Evolutionary conservation across 1,284 basidiomycete species (phyloP), one percentile per base, ranked within the genome.

Genomic region (Irpex sp.): DNA sequence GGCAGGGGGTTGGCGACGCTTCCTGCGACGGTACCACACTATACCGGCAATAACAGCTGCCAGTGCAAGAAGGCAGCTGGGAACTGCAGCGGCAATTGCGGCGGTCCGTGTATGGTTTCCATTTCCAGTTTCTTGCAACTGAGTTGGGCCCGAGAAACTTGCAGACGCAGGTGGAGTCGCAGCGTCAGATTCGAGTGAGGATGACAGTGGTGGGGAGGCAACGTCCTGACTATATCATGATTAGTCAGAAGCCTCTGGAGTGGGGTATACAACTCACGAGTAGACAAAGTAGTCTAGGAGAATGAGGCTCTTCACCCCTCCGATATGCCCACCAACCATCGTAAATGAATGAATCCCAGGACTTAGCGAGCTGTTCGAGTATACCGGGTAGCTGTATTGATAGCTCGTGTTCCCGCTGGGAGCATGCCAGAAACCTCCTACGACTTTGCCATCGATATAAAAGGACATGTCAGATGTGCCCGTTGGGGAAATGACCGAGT

Each of bases 271-370:
- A 15, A 67, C 57, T 58, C 31, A 58, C 70, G 69, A 63, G 63
- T 71, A 71, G 1, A 69, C 59, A 17, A 71, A 67, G 58, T 66
- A 68, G 60, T 71, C 70, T 40, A 71, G 54, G 44, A 71, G 52
- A 5, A 64, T 58, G 57, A 70, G 63, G 6, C 68, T 66, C 37
- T 61, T 58, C 21, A 61, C 48, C 17, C 61, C 67, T 17, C 56
- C 47, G 11, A 34, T 34, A 9, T 62, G 31, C 3, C 70, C 70
- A 21, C 66, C 68, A 8, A 65, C 56, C 15, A 71, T 57, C 15
- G 63, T 56, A 40, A 71, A 63, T 47, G 40, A 47, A 47, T 47
- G 40, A 47, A n/a, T 6, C 13, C 40, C 40, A 47, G 40, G 40
- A 7, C 13, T 47, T 47, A 47, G n/a, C 11, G n/a, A n/a, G 40